A percentile compares a stretch with the other conserved stretches of the same genome.
Evolutionary conservation across 2,329 filamentous ascomycete species (phyloP).

Genomic region (Dactylellina haptotyla): DNA sequence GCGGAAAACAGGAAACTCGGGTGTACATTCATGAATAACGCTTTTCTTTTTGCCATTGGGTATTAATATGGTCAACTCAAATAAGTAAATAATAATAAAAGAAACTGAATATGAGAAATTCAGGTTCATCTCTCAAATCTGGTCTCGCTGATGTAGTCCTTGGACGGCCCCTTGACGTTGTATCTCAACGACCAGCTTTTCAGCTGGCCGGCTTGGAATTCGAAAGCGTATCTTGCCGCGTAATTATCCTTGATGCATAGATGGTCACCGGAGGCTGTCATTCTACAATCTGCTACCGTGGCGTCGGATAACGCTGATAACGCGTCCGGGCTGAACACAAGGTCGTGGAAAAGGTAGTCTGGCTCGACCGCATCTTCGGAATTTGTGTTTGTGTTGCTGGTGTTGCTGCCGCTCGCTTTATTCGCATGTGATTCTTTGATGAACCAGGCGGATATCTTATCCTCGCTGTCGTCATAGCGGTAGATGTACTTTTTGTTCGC

Average conservation of each 20-base stretch:
- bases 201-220: not conserved
- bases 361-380: conserved; percentile 1
- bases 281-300: conserved; percentile 8
- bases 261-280: conserved; percentile 24
- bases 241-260: conserved; percentile 43
- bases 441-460: conserved; percentile 40
- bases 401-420: not conserved
- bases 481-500: conserved; percentile 49
- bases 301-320: not conserved
- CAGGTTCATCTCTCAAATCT: conserved; percentile 15
- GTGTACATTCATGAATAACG: conserved; percentile 17
- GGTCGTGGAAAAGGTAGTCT: conserved; percentile 41
- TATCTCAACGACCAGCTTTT: conserved; percentile 24
- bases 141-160: conserved; percentile 37
- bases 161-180: conserved; percentile 34
- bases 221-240: conserved; percentile 32
- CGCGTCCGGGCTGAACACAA: not conserved
- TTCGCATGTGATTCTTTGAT: conserved; percentile 28
- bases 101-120: not conserved
- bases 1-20: conserved; percentile 11
- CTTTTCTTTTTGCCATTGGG: not conserved
- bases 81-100: not conserved
- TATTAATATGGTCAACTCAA: not conserved
- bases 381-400: conserved; percentile 31
- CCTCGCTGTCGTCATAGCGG: conserved; percentile 13